Conservation (phyloP, 2,329 filamentous ascomycete genomes). For the Colletotrichum cuscutae region DNA sequence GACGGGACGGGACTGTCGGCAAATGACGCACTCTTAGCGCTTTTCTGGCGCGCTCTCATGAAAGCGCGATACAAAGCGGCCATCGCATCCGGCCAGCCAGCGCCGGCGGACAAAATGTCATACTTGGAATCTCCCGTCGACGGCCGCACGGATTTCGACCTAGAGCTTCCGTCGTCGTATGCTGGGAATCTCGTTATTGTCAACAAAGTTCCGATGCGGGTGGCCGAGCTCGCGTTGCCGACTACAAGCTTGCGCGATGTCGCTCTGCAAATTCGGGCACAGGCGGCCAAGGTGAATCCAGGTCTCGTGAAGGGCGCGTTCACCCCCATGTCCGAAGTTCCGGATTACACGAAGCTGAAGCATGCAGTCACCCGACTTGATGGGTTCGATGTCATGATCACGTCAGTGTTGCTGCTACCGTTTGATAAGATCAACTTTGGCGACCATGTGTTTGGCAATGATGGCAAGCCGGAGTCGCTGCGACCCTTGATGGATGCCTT, state of each 20-base stretch:
- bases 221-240: conserved; percentile 41
- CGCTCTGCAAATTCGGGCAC: conserved; percentile 39
- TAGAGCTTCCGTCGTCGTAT: conserved; percentile 41
- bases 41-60: conserved; percentile 50
- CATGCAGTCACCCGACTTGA: conserved; percentile 42
- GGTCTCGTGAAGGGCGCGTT: conserved; percentile 43
- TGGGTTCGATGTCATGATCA: conserved; percentile 42
- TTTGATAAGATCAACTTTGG: conserved; percentile 43
- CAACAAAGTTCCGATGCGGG: conserved; percentile 39
- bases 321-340: conserved; percentile 40
- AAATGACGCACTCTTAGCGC: conserved; percentile 52
- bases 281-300: conserved; percentile 40
- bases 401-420: conserved; percentile 44
- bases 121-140: conserved; percentile 49
- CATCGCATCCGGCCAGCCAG: conserved; percentile 36
- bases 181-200: conserved; percentile 43
- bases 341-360: conserved; percentile 39
- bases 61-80: conserved; percentile 47
- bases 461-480: conserved; percentile 41
- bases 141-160: conserved; percentile 43
- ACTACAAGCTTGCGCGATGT: conserved; percentile 40
- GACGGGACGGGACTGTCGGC: conserved; percentile 43
- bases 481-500: conserved; percentile 42
- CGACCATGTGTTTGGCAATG: conserved; percentile 39
- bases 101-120: conserved; percentile 39